Conservation (phyloP, 306 rosid genomes). For the Lithocarpus polystachyus region DNA sequence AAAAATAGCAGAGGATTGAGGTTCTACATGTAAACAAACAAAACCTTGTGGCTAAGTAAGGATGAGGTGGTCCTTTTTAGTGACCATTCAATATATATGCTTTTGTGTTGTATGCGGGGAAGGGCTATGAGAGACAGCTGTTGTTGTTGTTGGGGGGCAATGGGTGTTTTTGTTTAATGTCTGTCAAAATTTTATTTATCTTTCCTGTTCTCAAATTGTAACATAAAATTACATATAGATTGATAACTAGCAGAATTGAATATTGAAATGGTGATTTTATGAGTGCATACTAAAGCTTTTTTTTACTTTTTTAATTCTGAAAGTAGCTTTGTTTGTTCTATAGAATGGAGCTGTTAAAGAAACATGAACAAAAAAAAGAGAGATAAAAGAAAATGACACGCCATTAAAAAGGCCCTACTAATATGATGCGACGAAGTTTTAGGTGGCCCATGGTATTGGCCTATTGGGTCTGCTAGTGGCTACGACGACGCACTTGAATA, state of each 20-base stretch:
- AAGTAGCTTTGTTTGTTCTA: too few relatives aligned
- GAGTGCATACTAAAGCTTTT: too few relatives aligned
- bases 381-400: background rate
- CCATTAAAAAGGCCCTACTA: background rate
- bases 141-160: conserved; percentile 19
- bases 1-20: conserved; percentile 26
- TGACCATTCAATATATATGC: conserved; percentile 31
- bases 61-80: conserved; percentile 86
- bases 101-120: conserved; percentile 40
- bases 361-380: too few relatives aligned
- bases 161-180: background rate
- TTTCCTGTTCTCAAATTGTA: too few relatives aligned
- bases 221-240: too few relatives aligned
- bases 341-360: too few relatives aligned
- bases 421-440: background rate
- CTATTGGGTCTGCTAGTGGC: too few relatives aligned
- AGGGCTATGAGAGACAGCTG: conserved; percentile 61
- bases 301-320: too few relatives aligned
- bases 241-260: too few relatives aligned
- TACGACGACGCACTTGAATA: background rate
- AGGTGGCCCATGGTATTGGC: background rate
- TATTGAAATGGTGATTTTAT: too few relatives aligned
- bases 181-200: background rate
- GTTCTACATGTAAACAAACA: conserved; percentile 54
- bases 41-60: conserved; percentile 45